Conservation (phyloP, 176 grass and related monocot genomes). For the Luzula sylvatica region DNA sequence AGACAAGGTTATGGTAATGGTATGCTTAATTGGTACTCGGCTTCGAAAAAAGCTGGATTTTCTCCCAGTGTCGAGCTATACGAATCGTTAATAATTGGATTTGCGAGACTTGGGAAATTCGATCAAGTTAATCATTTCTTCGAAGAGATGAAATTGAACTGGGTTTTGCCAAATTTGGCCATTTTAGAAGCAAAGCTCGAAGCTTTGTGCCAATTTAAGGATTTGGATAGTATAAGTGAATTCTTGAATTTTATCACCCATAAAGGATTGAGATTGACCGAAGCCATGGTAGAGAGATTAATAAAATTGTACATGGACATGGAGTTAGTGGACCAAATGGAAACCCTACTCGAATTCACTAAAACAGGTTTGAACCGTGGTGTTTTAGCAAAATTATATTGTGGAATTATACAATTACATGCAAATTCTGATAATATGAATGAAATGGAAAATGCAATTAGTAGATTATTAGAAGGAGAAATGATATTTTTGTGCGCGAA, state of each 20-base stretch:
- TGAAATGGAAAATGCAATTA: slow-evolving; percentile 34
- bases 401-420: slow-evolving; percentile 39
- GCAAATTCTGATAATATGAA: slow-evolving; percentile 26
- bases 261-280: slow-evolving; percentile 22
- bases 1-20: slow-evolving; percentile 18
- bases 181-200: slow-evolving; percentile 40
- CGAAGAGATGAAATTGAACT: slow-evolving; percentile 31
- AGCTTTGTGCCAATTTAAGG: slow-evolving; percentile 22
- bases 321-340: slow-evolving; percentile 25
- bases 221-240: slow-evolving; percentile 13
- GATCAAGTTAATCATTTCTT: slow-evolving; percentile 31
- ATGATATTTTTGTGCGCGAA: slow-evolving; percentile 25
- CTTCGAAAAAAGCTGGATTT: slow-evolving; percentile 40
- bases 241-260: slow-evolving; percentile 17
- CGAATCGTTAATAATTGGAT: slow-evolving; percentile 36
- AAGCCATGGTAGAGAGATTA: slow-evolving; percentile 22
- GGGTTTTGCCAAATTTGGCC: slow-evolving; percentile 23
- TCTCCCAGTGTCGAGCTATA: slow-evolving; percentile 27
- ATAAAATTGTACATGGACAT: slow-evolving; percentile 19
- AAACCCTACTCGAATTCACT: slow-evolving; percentile 26
- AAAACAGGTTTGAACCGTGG: slow-evolving; percentile 1
- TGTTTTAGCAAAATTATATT: slow-evolving; percentile 25
- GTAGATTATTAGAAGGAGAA: slow-evolving; percentile 28
- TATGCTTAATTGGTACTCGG: slow-evolving; percentile 38
- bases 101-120: slow-evolving; percentile 23